These are phyloP conservation scores for Lichtheimia ramosa DNA, from an alignment of 371 early-diverging fungal genomes.

Conservation along the genomic window DNA sequence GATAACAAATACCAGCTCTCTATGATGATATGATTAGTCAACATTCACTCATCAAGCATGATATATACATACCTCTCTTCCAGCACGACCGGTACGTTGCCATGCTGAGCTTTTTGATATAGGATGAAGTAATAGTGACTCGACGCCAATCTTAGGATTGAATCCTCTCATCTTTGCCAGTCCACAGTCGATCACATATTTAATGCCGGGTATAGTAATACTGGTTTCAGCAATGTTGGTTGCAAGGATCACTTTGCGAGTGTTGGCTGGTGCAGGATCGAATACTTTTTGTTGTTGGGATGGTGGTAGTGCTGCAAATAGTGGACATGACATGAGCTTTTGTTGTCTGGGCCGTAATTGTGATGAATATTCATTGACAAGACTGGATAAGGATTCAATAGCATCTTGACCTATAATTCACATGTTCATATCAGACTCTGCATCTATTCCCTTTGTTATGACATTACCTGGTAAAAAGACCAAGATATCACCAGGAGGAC, in stretches of 20 bases:
- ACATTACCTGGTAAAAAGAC: slow-evolving; percentile 89
- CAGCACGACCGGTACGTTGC: slow-evolving; percentile 97
- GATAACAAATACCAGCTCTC: slow-evolving; percentile 70
- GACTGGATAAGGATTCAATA: slow-evolving; percentile 84
- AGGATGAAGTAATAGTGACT: slow-evolving; percentile 83
- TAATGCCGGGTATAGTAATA: slow-evolving; percentile 97
- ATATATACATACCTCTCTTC: slow-evolving; percentile 71
- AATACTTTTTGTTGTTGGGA: slow-evolving; percentile 91
- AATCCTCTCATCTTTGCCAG: slow-evolving; percentile 96
- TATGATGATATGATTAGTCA: not conserved
- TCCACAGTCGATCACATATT: slow-evolving; percentile 98
- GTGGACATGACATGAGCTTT: slow-evolving; percentile 64
- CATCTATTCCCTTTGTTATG: not conserved
- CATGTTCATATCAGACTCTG: not conserved
- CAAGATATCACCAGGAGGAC: slow-evolving; percentile 86
- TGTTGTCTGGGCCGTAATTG: slow-evolving; percentile 42
- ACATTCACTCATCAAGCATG: not conserved
- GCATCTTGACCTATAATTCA: slow-evolving; percentile 69
- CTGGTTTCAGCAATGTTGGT: slow-evolving; percentile 99
- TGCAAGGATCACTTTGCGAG: slow-evolving; percentile 92
- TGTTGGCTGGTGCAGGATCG: slow-evolving; percentile 82
- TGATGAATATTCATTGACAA: slow-evolving; percentile 67
- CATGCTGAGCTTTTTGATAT: slow-evolving; percentile 94
- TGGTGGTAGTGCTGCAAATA: slow-evolving; percentile 95
- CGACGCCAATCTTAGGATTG: slow-evolving; percentile 92